Evolutionary conservation across 176 grass and related monocot species (phyloP).

Genomic region (Microstegium vimineum): DNA sequence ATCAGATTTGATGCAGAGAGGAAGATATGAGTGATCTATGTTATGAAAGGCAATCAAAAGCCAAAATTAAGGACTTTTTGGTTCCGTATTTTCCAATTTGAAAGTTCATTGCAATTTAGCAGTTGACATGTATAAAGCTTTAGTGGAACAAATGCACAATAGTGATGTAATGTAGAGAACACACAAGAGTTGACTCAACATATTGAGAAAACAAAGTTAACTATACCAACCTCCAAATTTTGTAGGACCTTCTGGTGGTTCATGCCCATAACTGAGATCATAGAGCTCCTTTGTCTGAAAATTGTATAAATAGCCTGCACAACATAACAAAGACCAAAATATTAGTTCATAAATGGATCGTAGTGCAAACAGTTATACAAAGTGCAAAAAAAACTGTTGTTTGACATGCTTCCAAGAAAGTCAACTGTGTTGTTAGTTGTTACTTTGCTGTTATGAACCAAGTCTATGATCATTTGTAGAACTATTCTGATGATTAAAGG

Average conservation of each 20-base stretch:
- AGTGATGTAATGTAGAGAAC: background rate
- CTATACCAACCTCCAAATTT: conserved; percentile 84
- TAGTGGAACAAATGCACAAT: background rate
- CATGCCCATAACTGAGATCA: conserved; percentile 96
- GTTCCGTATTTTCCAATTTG: conserved; percentile 6
- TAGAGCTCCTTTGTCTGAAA: conserved; percentile 99
- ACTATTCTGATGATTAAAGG: background rate
- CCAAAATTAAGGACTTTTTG: background rate
- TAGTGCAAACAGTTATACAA: background rate
- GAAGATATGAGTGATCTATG: conserved; percentile 6
- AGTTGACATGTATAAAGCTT: background rate
- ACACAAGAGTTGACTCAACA: background rate
- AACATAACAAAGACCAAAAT: conserved; percentile 6
- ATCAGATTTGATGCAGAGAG: conserved; percentile 37
- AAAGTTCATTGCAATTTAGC: background rate
- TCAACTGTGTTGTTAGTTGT: background rate
- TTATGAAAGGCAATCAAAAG: conserved; percentile 6
- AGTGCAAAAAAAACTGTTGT: background rate
- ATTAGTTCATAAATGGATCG: background rate
- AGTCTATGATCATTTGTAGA: background rate
- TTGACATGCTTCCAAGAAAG: conserved; percentile 28
- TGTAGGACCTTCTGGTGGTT: conserved; percentile 68
- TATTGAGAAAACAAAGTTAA: conserved; percentile 23
- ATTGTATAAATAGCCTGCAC: conserved; percentile 95
- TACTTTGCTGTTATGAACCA: background rate